Evolutionary conservation across 345 rosid genomes (phyloP).

Genomic region (Boechera retrofracta): DNA sequence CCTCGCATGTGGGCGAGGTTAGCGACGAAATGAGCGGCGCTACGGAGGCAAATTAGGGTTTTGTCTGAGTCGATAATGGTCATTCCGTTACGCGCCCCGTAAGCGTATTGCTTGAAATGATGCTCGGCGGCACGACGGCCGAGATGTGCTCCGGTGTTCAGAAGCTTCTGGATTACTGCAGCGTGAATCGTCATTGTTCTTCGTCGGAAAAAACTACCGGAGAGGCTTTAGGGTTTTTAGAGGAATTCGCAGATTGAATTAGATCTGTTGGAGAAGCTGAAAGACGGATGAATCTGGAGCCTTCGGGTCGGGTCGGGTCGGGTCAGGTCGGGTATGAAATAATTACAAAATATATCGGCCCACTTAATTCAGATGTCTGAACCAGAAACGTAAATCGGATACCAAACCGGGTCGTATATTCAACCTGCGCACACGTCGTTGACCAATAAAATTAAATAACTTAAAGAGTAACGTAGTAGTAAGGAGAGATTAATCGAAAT

Average conservation of each 20-base stretch:
- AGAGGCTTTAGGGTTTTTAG: conserved; percentile 35
- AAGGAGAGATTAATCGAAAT: not conserved
- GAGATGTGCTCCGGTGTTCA: conserved; percentile 80
- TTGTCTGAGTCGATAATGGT: conserved; percentile 83
- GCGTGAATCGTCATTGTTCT: conserved; percentile 81
- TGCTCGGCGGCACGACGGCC: conserved; percentile 76
- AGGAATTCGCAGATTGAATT: conserved; percentile 15
- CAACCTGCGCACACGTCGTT: conserved; percentile 35
- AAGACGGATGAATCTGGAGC: not conserved
- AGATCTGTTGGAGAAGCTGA: conserved; percentile 30
- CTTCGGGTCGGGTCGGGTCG: not conserved
- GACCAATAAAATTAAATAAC: conserved; percentile 20
- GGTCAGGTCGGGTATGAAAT: conserved; percentile 12
- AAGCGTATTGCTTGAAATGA: conserved; percentile 83
- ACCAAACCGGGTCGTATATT: conserved; percentile 14
- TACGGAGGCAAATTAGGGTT: conserved; percentile 89
- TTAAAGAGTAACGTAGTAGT: not conserved
- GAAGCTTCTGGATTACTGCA: conserved; percentile 82
- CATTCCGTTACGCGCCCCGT: conserved; percentile 71
- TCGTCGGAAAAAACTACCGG: conserved; percentile 26
- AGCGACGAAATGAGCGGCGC: conserved; percentile 78
- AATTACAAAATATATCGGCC: not conserved
- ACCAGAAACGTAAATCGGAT: conserved; percentile 3
- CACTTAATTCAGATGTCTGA: not conserved
- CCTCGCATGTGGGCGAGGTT: conserved; percentile 64